These are phyloP conservation scores for Silybum marianum DNA, from an alignment of 129 eudicot genomes.

Conservation along the genomic window DNA sequence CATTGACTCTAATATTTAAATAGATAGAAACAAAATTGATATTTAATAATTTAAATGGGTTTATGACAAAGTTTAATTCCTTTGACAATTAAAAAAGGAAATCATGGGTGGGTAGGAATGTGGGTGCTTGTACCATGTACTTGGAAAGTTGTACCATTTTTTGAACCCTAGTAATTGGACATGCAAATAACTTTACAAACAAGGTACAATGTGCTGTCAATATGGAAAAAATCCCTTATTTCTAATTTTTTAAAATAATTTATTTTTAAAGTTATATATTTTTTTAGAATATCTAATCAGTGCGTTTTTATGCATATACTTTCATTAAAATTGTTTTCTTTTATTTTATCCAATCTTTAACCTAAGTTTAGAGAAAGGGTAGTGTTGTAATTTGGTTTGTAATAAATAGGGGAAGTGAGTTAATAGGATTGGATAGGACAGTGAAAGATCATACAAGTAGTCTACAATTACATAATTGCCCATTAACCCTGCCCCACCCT, in stretches of 20 bases:
- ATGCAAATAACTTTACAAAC: conserved; percentile 12
- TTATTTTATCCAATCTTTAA: too few relatives aligned
- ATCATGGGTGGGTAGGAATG: neutral
- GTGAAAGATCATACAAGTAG: conserved; percentile 15
- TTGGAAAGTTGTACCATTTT: conserved; percentile 6
- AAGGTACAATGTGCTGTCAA: neutral
- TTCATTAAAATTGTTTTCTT: too few relatives aligned
- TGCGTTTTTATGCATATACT: too few relatives aligned
- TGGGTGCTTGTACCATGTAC: conserved; percentile 18
- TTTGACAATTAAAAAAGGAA: neutral
- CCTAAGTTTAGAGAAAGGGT: neutral
- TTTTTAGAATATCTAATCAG: too few relatives aligned
- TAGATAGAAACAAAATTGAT: too few relatives aligned
- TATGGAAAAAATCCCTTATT: neutral
- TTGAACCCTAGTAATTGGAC: conserved; percentile 6
- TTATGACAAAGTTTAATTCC: neutral
- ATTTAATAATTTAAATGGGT: too few relatives aligned
- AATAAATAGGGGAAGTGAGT: conserved; percentile 6
- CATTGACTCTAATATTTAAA: too few relatives aligned
- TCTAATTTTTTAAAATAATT: neutral
- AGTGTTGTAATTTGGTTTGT: conserved; percentile 6
- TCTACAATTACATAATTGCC: conserved; percentile 6
- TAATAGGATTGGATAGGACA: conserved; percentile 15
- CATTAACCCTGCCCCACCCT: conserved; percentile 13
- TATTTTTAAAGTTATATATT: too few relatives aligned